phyloP scores from a whole-genome alignment of 768 basidiomycete species.

The Galerina sulciceps region DNA sequence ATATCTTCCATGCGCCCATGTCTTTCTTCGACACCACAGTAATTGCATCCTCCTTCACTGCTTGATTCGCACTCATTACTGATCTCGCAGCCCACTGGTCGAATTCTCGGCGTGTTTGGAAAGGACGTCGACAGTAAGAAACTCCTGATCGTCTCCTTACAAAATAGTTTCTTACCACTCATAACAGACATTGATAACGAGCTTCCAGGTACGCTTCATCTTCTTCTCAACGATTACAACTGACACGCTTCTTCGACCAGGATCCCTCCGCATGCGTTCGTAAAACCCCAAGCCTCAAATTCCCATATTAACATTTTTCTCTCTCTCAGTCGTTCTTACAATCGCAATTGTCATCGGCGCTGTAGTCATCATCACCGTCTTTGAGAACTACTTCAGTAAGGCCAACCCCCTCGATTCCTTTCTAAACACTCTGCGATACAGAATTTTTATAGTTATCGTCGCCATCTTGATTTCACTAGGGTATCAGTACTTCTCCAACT shows the following conservation, averaged over 20 bases:
- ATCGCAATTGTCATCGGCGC: conserved; percentile 56
- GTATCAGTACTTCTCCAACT: conserved; percentile 68
- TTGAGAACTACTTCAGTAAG: conserved; percentile 68
- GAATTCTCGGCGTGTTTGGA: conserved; percentile 65
- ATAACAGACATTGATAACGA: conserved; percentile 59
- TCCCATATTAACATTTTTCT: not conserved
- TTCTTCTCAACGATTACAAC: not conserved
- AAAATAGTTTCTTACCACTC: not conserved
- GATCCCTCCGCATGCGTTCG: conserved; percentile 62
- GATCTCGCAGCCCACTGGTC: conserved; percentile 53
- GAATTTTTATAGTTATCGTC: conserved; percentile 47
- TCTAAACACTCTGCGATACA: not conserved
- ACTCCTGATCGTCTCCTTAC: conserved; percentile 8
- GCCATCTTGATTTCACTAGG: conserved; percentile 54
- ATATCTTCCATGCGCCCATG: conserved; percentile 75
- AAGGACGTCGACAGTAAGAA: conserved; percentile 64
- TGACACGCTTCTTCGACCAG: conserved; percentile 32
- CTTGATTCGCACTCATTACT: not conserved
- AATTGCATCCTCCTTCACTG: not conserved
- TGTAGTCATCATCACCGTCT: conserved; percentile 58
- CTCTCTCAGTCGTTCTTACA: conserved; percentile 50
- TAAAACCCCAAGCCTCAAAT: conserved; percentile 2
- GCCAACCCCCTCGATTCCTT: not conserved
- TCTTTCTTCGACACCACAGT: conserved; percentile 77
- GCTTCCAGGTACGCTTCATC: conserved; percentile 47